Percentiles rank a stretch among this genome's conserved stretches.
These are phyloP conservation scores for Botryotinia calthae DNA, from an alignment of 2,329 filamentous ascomycete genomes.

Conservation along the genomic window DNA sequence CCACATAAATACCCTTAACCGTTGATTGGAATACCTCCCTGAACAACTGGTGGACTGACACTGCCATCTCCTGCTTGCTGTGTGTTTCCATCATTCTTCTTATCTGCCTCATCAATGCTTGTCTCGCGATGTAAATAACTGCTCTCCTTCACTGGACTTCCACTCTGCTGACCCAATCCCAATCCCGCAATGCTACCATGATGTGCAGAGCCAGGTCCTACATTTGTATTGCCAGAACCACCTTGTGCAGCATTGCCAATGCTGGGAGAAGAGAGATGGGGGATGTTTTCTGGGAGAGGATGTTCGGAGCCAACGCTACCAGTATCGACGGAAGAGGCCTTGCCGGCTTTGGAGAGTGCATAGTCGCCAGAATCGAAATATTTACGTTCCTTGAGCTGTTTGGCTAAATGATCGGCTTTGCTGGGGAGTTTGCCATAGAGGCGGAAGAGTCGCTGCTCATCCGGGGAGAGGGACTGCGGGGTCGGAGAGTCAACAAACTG, in stretches of 20 bases:
- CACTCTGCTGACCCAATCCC: constrained; percentile 52
- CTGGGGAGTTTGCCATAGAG: constrained; percentile 97
- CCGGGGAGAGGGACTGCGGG: constrained; percentile 77
- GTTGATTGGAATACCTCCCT: constrained; percentile 62
- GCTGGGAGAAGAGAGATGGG: constrained; percentile 72
- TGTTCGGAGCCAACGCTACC: constrained; percentile 93
- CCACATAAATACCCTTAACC: constrained; percentile 44
- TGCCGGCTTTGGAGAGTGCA: constrained; percentile 94
- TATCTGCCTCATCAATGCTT: constrained; percentile 59
- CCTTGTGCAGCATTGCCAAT: constrained; percentile 42
- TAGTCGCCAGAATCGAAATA: constrained; percentile 98
- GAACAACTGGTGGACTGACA: constrained; percentile 45
- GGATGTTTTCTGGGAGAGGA: constrained; percentile 91
- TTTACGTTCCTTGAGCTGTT: constrained; percentile 98
- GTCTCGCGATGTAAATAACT: constrained; percentile 83
- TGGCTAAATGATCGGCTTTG: constrained; percentile 93
- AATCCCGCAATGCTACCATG: constrained; percentile 42
- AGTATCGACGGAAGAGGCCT: constrained; percentile 89
- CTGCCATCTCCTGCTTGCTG: constrained; percentile 34
- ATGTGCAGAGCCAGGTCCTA: constrained; percentile 23
- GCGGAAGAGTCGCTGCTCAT: constrained; percentile 94
- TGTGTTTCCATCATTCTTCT: constrained; percentile 41
- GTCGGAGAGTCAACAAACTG: constrained; percentile 7
- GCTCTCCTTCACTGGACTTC: constrained; percentile 86
- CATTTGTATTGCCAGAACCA: constrained; percentile 45